Evolutionary conservation across 805 yeast genomes (phyloP), one percentile per base, ranked within the genome.

Genomic region (Suhomyces canberraensis): DNA sequence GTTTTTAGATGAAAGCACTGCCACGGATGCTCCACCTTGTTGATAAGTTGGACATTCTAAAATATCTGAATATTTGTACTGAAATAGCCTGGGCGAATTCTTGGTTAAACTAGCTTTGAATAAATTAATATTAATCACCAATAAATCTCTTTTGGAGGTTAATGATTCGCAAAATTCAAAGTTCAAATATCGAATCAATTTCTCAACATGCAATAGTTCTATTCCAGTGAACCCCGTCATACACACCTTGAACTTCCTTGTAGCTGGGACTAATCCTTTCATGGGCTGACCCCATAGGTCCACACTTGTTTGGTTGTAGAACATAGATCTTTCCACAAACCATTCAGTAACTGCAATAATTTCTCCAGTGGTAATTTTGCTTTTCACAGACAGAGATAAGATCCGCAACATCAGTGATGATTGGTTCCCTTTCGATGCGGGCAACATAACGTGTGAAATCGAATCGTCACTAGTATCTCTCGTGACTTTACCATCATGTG

Each of bases 171-270:
- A 61, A 36, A 71, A 68, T 27, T 65, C 63, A 35, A 81, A 76
- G 17, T 82, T 79, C 16, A 84, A 48, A 19, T 72, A 52, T 14
- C 63, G 50, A 7, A 87, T 66, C 29, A 91, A 66, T 51, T 84
- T 83, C 7, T 75, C 77, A 9, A 84, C 52, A 58, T 87, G 95
- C 28, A 84, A 60, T 13, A 78, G 60, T 56, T 87, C 95, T 18
- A 84, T 78, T 0, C 95, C 95, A 15, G 79, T 71, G 54, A 82
- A 87, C 3, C 95, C 95, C 3, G 87, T 75, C 3, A 83, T 67
- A 42, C 83, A 70, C 3, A 83, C 63, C 33, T 51, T 51, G 42
- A 55, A 60, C 28, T 47, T 46, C 15, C 37, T 47, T 3, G 37
- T 43, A 39, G 59, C 51, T 24, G 45, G 43, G 11, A 52, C 46